These are phyloP conservation scores for Chlamydomonas sp. DNA, from an alignment of 139 green algal genomes.

Conservation along the genomic window DNA sequence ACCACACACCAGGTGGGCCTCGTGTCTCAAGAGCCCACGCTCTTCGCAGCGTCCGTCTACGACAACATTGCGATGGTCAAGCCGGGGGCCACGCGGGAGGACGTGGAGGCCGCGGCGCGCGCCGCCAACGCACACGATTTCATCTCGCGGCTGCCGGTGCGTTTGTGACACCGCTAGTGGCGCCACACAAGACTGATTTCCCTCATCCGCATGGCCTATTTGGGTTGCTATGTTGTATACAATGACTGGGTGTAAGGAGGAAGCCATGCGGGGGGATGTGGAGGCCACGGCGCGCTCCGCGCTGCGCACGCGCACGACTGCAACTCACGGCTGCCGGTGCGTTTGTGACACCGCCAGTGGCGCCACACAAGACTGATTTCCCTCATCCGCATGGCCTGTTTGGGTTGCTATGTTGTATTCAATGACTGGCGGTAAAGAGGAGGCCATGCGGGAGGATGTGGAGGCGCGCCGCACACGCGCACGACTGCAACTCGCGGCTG, in stretches of 20 bases:
- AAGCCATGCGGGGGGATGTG: conserved; percentile 47
- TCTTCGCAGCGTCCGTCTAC: conserved; percentile 75
- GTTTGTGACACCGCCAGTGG: too few relatives aligned
- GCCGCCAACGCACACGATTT: conserved; percentile 75
- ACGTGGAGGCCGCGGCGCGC: conserved; percentile 61
- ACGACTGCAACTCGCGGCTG: conserved; percentile 63
- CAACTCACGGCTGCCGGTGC: conserved; percentile 52
- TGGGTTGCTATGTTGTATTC: too few relatives aligned
- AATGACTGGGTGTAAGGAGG: too few relatives aligned
- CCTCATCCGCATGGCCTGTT: too few relatives aligned
- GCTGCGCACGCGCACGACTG: conserved; percentile 77
- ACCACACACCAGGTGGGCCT: conserved; percentile 43
- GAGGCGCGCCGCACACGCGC: conserved; percentile 71
- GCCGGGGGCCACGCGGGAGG: conserved; percentile 29
- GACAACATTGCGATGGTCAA: conserved; percentile 81
- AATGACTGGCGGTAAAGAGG: too few relatives aligned
- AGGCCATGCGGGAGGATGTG: conserved; percentile 47
- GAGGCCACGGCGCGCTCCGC: conserved; percentile 54
- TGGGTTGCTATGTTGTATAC: too few relatives aligned
- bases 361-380: too few relatives aligned
- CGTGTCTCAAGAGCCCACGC: conserved; percentile 84
- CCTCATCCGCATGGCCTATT: too few relatives aligned
- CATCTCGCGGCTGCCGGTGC: conserved; percentile 52
- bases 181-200: too few relatives aligned
- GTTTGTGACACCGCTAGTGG: too few relatives aligned